phyloP scores from a whole-genome alignment of 2,329 filamentous ascomycete species.

The Stagonosporopsis rhizophila region DNA sequence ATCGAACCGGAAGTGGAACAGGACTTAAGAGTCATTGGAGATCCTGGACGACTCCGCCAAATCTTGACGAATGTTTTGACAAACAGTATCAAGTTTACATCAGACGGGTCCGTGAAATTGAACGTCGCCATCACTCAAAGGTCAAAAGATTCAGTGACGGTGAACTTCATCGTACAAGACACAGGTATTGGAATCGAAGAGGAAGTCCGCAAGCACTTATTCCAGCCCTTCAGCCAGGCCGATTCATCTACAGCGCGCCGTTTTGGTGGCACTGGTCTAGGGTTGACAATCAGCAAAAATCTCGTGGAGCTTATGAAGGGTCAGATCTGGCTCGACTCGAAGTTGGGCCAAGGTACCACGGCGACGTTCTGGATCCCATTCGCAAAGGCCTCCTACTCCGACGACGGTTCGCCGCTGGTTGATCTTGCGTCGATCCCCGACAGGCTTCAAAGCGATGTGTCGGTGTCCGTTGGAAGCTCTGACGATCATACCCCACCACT shows the following conservation, averaged over 20 bases:
- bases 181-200: slow-evolving; percentile 84
- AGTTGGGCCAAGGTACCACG: slow-evolving; percentile 71
- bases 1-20: slow-evolving; percentile 68
- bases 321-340: slow-evolving; percentile 73
- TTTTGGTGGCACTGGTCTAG: slow-evolving; percentile 81
- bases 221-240: slow-evolving; percentile 82
- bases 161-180: slow-evolving; percentile 77
- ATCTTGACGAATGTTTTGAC: slow-evolving; percentile 82
- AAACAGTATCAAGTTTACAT: slow-evolving; percentile 52
- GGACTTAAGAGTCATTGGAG: slow-evolving; percentile 82
- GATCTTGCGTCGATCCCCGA: slow-evolving; percentile 71
- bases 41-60: slow-evolving; percentile 82
- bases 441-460: slow-evolving; percentile 64
- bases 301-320: slow-evolving; percentile 79
- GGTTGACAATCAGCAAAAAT: slow-evolving; percentile 82
- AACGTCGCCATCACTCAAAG: slow-evolving; percentile 70
- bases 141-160: slow-evolving; percentile 67
- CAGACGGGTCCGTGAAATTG: slow-evolving; percentile 59
- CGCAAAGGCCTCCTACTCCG: slow-evolving; percentile 68
- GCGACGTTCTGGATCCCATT: slow-evolving; percentile 80
- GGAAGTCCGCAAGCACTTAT: slow-evolving; percentile 74
- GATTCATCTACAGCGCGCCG: slow-evolving; percentile 79
- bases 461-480: slow-evolving; percentile 71
- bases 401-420: slow-evolving; percentile 60
- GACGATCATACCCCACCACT: slow-evolving; percentile 61